phyloP scores from a whole-genome alignment of 2,329 filamentous ascomycete genomes.

The Colletotrichum ledebouriae region DNA sequence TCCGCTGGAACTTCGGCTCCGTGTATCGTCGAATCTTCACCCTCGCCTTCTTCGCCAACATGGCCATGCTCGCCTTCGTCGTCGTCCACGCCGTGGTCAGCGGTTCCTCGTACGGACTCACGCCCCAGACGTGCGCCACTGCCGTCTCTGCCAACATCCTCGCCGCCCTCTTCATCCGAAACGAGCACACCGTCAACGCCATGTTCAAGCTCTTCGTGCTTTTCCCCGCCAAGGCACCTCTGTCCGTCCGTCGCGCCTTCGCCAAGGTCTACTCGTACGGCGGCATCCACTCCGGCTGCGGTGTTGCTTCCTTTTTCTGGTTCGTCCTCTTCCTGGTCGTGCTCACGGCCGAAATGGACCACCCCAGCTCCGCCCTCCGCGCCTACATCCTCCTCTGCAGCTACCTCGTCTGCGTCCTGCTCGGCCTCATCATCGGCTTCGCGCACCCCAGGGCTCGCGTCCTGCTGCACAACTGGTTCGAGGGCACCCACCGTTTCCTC shows the following conservation, averaged over 20 bases:
- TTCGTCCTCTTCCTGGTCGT: constrained; percentile 58
- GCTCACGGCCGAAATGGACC: constrained; percentile 44
- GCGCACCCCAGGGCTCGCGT: constrained; percentile 75
- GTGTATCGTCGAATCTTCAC: constrained; percentile 70
- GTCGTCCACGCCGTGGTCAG: constrained; percentile 46
- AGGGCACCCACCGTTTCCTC: constrained; percentile 77
- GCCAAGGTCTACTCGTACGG: constrained; percentile 67
- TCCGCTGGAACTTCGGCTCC: constrained; percentile 62
- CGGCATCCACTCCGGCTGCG: constrained; percentile 64
- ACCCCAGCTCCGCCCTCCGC: constrained; percentile 58
- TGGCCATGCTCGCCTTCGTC: constrained; percentile 59
- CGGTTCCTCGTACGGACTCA: constrained; percentile 25
- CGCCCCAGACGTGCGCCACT: constrained; percentile 46
- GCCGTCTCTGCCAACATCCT: constrained; percentile 61
- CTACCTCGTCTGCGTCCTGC: constrained; percentile 69
- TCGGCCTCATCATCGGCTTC: constrained; percentile 70
- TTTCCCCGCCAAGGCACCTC: constrained; percentile 60
- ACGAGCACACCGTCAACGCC: constrained; percentile 66
- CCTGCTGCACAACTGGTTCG: constrained; percentile 76
- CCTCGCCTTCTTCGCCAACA: constrained; percentile 64
- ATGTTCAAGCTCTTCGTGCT: constrained; percentile 62
- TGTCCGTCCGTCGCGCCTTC: constrained; percentile 61
- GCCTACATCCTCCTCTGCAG: constrained; percentile 58
- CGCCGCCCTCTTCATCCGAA: constrained; percentile 64
- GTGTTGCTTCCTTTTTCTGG: constrained; percentile 63